A percentile compares a stretch with the other conserved stretches of the same genome.
These are phyloP conservation scores for Clitoria ternatea DNA, from an alignment of 306 rosid genomes.

Conservation along the genomic window DNA sequence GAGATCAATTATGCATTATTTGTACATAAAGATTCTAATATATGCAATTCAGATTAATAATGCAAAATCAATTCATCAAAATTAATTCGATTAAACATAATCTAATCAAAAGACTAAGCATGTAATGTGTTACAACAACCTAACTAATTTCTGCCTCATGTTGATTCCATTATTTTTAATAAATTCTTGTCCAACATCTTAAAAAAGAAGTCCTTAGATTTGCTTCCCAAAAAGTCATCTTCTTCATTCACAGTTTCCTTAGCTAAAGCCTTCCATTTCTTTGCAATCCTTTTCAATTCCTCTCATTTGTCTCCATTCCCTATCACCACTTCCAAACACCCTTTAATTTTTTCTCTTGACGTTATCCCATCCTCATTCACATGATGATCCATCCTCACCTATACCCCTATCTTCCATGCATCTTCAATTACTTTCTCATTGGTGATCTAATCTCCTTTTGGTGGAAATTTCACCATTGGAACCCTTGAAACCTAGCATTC, in stretches of 20 bases:
- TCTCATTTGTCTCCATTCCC: slow-evolving; percentile 32
- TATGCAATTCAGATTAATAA: no score
- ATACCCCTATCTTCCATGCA: slow-evolving; percentile 43
- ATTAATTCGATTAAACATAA: no score
- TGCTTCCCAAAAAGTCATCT: slow-evolving; percentile 22
- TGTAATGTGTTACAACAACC: no score
- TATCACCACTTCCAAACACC: slow-evolving; percentile 45
- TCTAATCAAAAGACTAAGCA: no score
- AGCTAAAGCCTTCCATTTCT: slow-evolving; percentile 36
- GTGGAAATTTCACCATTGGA: slow-evolving; percentile 46
- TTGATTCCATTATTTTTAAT: no score
- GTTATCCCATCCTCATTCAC: slow-evolving; percentile 27
- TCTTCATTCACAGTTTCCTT: slow-evolving; percentile 31
- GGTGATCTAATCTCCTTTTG: slow-evolving; percentile 42
- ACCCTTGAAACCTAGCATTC: slow-evolving; percentile 47
- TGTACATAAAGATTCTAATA: no score
- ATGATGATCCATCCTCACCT: slow-evolving; percentile 29
- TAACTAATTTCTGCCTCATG: no score
- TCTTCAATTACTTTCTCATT: slow-evolving; percentile 48
- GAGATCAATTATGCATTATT: no score
- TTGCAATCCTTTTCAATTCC: slow-evolving; percentile 32
- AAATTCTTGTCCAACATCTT: no score
- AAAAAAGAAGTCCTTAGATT: slow-evolving; percentile 21
- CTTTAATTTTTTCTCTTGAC: slow-evolving; percentile 21
- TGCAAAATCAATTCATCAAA: no score